Percentiles rank a stretch among this genome's conserved stretches.
These are phyloP conservation scores for Salisapilia sapeloensis DNA, from an alignment of 352 stramenopile genomes.

Conservation along the genomic window DNA sequence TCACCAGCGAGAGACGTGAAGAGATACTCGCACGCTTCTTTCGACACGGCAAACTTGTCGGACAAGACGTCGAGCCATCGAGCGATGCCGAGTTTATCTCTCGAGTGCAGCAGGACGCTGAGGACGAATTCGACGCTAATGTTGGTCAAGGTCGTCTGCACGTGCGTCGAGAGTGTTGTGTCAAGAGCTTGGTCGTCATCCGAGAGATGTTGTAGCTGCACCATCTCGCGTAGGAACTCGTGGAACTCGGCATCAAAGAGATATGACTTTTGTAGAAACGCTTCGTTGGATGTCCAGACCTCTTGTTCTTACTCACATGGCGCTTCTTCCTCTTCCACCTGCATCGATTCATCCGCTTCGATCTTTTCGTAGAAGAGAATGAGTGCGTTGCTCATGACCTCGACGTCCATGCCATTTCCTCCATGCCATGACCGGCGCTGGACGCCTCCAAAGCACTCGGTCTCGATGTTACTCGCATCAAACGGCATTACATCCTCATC, in stretches of 20 bases:
- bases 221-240: constrained; percentile 84
- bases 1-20: constrained; percentile 37
- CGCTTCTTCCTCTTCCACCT: constrained; percentile 9
- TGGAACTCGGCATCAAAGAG: constrained; percentile 93
- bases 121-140: constrained; percentile 81
- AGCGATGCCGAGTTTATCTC: constrained; percentile 75
- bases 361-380: constrained; percentile 99
- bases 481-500: constrained; percentile 98
- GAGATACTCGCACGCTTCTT: constrained; percentile 47
- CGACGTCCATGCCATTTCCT: constrained; percentile 93
- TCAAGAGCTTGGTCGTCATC: constrained; percentile 6
- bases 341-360: constrained; percentile 8
- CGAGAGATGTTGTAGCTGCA: constrained; percentile 69
- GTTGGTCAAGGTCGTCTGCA: constrained; percentile 49
- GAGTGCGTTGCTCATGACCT: constrained; percentile 96
- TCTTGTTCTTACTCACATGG: constrained; percentile 77
- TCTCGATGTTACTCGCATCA: constrained; percentile 91
- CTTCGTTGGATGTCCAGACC: constrained; percentile 89
- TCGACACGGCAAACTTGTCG: constrained; percentile 54
- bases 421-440: constrained; percentile 88
- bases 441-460: constrained; percentile 97
- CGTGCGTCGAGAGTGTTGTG: constrained; percentile 8
- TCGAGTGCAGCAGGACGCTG: constrained; percentile 74
- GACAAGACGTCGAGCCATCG: constrained; percentile 67
- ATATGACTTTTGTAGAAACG: constrained; percentile 90